Base-by-base conservation (phyloP, 768 basidiomycete genomes). In the Collybia mongolica region DNA sequence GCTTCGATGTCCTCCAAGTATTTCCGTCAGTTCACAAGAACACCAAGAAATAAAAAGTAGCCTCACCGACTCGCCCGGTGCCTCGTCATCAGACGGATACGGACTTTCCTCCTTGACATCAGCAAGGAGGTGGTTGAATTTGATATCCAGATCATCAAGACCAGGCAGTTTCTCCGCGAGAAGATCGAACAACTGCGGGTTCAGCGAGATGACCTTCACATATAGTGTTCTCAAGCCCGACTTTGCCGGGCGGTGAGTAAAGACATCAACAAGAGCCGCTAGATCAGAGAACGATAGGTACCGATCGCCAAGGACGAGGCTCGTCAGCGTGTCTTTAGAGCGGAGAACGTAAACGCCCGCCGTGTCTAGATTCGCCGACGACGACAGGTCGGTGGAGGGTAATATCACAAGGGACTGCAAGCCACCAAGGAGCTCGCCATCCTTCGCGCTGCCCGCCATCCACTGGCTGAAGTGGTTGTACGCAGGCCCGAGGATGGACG, bases 131-230 rank as follows among this genome's bases (percentile, higher is more conserved):
- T 32, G 17, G n/a, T 55, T 53, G 38, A 60, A 49, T 26, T 55
- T 55, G n/a, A 55, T 43, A 29, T 55, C 54, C 26, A 60, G 46
- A 19, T 58, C 54, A 14, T 60, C 48, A 38, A 66, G 56, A 5
- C 58, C 57, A 9, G 57, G 58, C 1, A 66, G 43, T 28, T 54
- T 56, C 44, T 46, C 47, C 14, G 61, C 59, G 5, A 66, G 39
- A 20, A 66, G 52, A 35, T 61, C 60, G 23, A 65, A 65, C 7
- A 65, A 55, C 32, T 61, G 53, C 14, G 52, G 56, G 39, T 51
- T 59, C 50, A 61, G 54, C 14, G 54, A 55, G 12, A 57, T 52
- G 15, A 60, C 54, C 28, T 61, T 56, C n/a, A 62, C 43, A 7
- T 54, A 52, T 1, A 65, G 53, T 5, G 49, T 20, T 43, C 55